phyloP scores from a whole-genome alignment of 306 rosid species.

The Citrullus amarus region DNA sequence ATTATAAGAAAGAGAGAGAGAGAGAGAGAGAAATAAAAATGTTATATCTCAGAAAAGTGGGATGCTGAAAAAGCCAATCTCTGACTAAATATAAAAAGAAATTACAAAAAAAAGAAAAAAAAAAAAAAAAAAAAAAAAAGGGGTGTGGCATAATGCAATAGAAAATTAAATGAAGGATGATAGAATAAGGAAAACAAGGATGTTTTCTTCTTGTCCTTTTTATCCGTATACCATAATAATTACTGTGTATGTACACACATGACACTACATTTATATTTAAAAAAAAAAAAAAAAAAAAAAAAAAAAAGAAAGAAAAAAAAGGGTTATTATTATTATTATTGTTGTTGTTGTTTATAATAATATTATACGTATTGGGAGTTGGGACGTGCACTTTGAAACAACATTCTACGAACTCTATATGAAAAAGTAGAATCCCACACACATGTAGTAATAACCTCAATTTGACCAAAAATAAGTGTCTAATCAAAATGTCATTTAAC shows the following conservation, averaged over 20 bases:
- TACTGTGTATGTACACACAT: background rate
- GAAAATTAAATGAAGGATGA: background rate
- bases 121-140: background rate
- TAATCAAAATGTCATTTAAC: background rate
- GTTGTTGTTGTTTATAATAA: background rate
- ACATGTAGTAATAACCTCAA: constrained; percentile 3
- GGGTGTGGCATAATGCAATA: background rate
- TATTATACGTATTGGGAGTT: background rate
- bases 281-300: too few species aligned
- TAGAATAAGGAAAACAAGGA: background rate
- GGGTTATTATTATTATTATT: background rate
- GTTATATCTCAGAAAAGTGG: background rate
- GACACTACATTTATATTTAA: background rate
- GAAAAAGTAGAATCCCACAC: constrained; percentile 5
- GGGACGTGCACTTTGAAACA: background rate
- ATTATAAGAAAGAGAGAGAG: background rate
- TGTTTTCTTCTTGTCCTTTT: constrained; percentile 6
- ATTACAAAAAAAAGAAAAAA: background rate
- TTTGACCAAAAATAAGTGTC: background rate
- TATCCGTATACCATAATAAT: background rate
- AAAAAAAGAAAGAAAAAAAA: too few species aligned
- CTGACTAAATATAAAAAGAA: background rate
- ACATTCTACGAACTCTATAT: background rate
- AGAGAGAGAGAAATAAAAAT: background rate
- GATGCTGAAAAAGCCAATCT: constrained; percentile 1